phyloP scores from a whole-genome alignment of 768 basidiomycete species.

The Hericium erinaceus region DNA sequence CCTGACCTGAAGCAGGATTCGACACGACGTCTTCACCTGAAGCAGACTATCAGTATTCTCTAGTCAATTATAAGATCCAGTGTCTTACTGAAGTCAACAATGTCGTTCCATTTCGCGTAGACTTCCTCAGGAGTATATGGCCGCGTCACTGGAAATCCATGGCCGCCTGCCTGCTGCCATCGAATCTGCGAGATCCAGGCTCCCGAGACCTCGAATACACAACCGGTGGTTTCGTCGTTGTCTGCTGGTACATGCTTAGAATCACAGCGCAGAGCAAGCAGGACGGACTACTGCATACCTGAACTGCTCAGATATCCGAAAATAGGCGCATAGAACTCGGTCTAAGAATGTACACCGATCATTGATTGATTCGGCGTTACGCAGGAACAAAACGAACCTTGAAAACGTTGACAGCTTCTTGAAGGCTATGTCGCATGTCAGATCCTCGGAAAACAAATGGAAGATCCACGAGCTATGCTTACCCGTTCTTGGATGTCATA shows the following conservation, averaged over 20 bases:
- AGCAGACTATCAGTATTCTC: conserved; percentile 4
- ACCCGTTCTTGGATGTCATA: conserved; percentile 56
- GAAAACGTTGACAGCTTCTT: conserved; percentile 83
- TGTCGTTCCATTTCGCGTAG: conserved; percentile 65
- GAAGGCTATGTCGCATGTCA: conserved; percentile 38
- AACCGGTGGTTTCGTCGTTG: conserved; percentile 64
- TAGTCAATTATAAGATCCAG: neutral
- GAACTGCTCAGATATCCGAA: conserved; percentile 85
- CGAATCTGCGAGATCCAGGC: conserved; percentile 90
- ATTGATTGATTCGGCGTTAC: neutral
- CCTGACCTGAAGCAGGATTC: conserved; percentile 63
- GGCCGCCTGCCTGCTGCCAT: conserved; percentile 86
- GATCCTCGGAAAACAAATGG: conserved; percentile 27
- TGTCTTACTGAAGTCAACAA: conserved; percentile 74
- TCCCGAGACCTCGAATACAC: conserved; percentile 78
- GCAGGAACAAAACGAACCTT: conserved; percentile 42
- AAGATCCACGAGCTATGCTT: neutral
- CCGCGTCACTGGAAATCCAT: conserved; percentile 76
- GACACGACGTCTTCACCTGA: conserved; percentile 77
- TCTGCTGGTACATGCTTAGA: conserved; percentile 25
- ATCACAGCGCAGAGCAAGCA: neutral
- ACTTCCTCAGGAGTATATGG: conserved; percentile 76
- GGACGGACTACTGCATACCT: conserved; percentile 25
- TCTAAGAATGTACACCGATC: conserved; percentile 31
- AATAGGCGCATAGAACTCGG: conserved; percentile 86